phyloP scores from a whole-genome alignment of 108 stramenopile species.

The Stephanodiscus minutulus region DNA sequence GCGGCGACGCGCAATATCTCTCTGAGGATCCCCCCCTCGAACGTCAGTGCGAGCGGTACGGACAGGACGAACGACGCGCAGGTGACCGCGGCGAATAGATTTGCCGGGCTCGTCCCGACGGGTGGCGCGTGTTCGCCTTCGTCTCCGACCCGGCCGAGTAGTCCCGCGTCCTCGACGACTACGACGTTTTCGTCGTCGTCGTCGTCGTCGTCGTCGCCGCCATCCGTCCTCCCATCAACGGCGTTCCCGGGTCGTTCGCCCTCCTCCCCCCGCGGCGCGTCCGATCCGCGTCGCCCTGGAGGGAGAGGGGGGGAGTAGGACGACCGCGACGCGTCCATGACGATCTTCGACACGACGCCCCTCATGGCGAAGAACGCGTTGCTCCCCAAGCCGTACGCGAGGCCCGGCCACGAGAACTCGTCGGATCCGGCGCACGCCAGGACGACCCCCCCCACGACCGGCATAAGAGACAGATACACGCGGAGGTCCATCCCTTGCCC shows the following conservation, averaged over 20 bases:
- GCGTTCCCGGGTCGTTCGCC: not conserved
- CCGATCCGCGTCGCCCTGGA: not conserved
- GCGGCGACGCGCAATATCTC: conserved; percentile 1
- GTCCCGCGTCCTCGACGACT: not conserved
- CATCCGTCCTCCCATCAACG: not conserved
- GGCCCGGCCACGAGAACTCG: conserved; percentile 52
- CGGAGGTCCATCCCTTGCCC: conserved; percentile 45
- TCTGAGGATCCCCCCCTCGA: conserved; percentile 40
- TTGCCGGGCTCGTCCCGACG: conserved; percentile 38
- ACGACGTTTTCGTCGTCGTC: not conserved
- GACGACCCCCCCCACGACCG: conserved; percentile 59
- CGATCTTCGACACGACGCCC: conserved; percentile 67
- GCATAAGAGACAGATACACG: conserved; percentile 53
- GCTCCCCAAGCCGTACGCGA: conserved; percentile 71
- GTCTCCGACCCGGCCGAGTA: not conserved
- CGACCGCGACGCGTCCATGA: conserved; percentile 33
- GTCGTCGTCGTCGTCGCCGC: not conserved
- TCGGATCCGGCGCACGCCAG: conserved; percentile 46
- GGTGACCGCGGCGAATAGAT: conserved; percentile 74
- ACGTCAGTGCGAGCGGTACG: conserved; percentile 49
- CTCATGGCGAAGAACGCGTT: conserved; percentile 67
- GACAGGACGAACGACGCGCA: conserved; percentile 50
- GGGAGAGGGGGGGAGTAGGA: not conserved
- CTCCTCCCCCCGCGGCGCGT: not conserved
- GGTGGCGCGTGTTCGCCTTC: not conserved